Conservation (phyloP, 805 yeast genomes). For the Wickerhamiella domercqiae region DNA sequence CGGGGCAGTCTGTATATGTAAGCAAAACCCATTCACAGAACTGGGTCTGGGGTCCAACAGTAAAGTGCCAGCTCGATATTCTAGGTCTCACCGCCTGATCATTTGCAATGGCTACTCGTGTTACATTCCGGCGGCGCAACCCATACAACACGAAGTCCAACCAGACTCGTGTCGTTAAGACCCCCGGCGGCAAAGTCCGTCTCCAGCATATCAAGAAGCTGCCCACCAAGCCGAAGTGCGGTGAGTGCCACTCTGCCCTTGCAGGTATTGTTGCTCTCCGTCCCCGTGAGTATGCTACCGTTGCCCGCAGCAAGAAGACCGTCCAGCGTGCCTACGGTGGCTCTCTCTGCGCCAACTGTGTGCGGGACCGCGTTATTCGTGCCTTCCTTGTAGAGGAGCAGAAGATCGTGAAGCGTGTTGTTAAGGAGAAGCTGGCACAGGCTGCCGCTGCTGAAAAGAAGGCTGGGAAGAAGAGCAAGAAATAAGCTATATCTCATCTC, state of each 20-base stretch:
- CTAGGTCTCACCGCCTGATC: too few relatives aligned
- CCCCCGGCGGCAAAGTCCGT: slow-evolving; percentile 99
- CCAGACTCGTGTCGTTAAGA: slow-evolving; percentile 98
- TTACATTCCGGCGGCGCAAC: slow-evolving; percentile 97
- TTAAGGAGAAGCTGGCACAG: slow-evolving; percentile 89
- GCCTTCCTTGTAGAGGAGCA: slow-evolving; percentile 99
- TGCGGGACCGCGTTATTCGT: slow-evolving; percentile 97
- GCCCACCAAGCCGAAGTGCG: slow-evolving; percentile 63
- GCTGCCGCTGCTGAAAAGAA: slow-evolving; percentile 39
- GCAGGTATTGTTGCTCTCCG: slow-evolving; percentile 87
- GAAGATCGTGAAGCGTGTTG: slow-evolving; percentile 98
- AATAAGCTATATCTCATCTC: slow-evolving; percentile 17
- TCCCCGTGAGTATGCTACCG: slow-evolving; percentile 94
- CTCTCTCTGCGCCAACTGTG: slow-evolving; percentile 91
- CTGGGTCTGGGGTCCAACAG: too few relatives aligned
- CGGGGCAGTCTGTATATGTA: too few relatives aligned
- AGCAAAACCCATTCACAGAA: too few relatives aligned
- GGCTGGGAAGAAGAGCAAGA: slow-evolving; percentile 20
- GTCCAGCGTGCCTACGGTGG: slow-evolving; percentile 99
- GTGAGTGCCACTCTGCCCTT: slow-evolving; percentile 47
- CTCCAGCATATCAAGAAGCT: slow-evolving; percentile 94
- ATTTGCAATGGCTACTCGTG: slow-evolving; percentile 97
- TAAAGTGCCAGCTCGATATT: too few relatives aligned
- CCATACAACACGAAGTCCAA: slow-evolving; percentile 99
- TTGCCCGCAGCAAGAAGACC: slow-evolving; percentile 93